These are phyloP conservation scores for Blastocystis sp. DNA, from an alignment of 352 stramenopile genomes.

Conservation along the genomic window DNA sequence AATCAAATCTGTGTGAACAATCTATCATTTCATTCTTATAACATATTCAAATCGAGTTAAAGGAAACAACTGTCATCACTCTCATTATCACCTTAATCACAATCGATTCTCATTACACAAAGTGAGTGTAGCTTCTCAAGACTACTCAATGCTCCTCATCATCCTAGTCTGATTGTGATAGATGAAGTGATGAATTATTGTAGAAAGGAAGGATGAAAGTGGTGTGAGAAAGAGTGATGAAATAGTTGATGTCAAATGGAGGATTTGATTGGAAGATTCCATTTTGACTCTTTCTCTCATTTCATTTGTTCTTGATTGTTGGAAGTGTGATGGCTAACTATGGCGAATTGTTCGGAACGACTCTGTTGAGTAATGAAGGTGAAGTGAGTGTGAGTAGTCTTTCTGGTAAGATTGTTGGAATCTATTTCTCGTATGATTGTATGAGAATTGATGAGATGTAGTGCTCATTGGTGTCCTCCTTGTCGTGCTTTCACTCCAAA, in stretches of 20 bases:
- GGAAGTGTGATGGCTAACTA: constrained; percentile 16
- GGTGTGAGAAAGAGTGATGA: too few relatives aligned
- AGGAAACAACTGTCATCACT: too few relatives aligned
- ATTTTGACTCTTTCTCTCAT: background rate
- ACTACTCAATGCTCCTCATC: too few relatives aligned
- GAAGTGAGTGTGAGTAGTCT: background rate
- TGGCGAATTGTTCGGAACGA: background rate
- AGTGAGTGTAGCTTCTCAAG: too few relatives aligned
- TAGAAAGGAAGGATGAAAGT: too few relatives aligned
- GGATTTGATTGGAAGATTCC: background rate
- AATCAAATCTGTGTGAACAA: too few relatives aligned
- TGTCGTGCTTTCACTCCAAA: constrained; percentile 55
- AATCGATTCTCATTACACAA: too few relatives aligned
- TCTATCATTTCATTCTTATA: too few relatives aligned
- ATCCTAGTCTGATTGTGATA: too few relatives aligned
- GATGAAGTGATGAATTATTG: too few relatives aligned
- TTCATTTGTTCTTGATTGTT: background rate
- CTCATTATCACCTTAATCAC: too few relatives aligned
- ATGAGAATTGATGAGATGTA: constrained; percentile 1
- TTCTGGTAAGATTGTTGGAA: constrained; percentile 46
- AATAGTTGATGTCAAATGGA: background rate
- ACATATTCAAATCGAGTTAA: too few relatives aligned
- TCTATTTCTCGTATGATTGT: constrained; percentile 64
- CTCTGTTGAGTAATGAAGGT: background rate
- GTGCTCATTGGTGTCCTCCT: constrained; percentile 67